phyloP scores from a whole-genome alignment of 2,329 filamentous ascomycete species.

The Thermochaetoides dissita region DNA sequence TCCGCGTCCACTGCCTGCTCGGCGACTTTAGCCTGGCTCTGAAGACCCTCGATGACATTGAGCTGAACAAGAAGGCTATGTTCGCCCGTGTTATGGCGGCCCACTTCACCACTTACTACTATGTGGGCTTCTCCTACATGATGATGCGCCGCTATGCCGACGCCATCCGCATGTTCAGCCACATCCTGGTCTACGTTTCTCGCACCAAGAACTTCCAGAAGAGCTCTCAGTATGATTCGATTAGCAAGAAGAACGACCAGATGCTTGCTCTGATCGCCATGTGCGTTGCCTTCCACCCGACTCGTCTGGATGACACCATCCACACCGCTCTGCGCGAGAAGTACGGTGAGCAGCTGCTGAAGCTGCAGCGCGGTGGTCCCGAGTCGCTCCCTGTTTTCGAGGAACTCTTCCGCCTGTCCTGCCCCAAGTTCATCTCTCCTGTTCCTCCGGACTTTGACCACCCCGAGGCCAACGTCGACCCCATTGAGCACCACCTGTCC shows the following conservation, averaged over 20 bases:
- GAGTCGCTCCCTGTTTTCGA: conserved; percentile 94
- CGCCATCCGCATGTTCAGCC: conserved; percentile 99
- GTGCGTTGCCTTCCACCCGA: conserved; percentile 95
- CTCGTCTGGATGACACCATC: conserved; percentile 94
- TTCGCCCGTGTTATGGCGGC: conserved; percentile 98
- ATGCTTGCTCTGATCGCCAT: conserved; percentile 99
- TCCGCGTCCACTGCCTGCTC: conserved; percentile 89
- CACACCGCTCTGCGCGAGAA: conserved; percentile 96
- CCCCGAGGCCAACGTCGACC: conserved; percentile 89
- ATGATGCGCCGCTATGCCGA: conserved; percentile 99
- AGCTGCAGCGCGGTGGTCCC: conserved; percentile 89
- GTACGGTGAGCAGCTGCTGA: conserved; percentile 95
- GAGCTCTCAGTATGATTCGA: conserved; percentile 94
- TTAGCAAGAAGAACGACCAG: conserved; percentile 99
- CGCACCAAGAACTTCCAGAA: conserved; percentile 99
- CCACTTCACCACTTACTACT: conserved; percentile 99
- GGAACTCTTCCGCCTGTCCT: conserved; percentile 94
- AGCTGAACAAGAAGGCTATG: conserved; percentile 99
- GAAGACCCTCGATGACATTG: conserved; percentile 98
- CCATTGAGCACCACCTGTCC: conserved; percentile 88
- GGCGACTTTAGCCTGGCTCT: conserved; percentile 96
- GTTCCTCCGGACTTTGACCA: conserved; percentile 96
- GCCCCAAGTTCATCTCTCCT: conserved; percentile 98
- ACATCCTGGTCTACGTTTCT: conserved; percentile 97
- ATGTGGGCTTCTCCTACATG: conserved; percentile 99